Conservation (phyloP, 192 early-diverging fungal species). For the Backusella luteola region DNA sequence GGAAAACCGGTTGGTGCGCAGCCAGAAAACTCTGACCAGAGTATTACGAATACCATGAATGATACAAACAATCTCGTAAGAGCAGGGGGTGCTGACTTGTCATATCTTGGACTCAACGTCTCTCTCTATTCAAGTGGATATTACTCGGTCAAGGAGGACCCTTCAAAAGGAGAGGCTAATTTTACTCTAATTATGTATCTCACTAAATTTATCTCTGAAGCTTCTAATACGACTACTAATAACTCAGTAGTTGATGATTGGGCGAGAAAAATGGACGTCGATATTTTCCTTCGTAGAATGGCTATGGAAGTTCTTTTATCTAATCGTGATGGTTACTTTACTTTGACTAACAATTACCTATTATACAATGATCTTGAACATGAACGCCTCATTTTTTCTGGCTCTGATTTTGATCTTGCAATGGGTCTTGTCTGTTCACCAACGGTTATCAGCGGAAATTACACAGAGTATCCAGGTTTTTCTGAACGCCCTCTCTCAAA, state of each 20-base stretch:
- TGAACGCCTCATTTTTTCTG: background rate
- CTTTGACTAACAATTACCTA: conserved; percentile 17
- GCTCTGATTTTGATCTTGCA: conserved; percentile 17
- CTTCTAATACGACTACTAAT: background rate
- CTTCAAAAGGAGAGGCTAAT: background rate
- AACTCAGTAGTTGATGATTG: background rate
- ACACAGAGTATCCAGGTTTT: conserved; percentile 18
- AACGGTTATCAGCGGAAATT: background rate
- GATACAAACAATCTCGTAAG: background rate
- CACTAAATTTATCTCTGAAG: conserved; percentile 8
- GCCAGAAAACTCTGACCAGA: too few species aligned
- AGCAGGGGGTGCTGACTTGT: background rate
- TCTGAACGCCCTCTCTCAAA: background rate
- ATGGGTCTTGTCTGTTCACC: background rate
- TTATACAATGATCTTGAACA: conserved; percentile 14
- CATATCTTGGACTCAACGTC: background rate
- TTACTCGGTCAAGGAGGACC: conserved; percentile 1
- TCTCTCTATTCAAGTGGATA: background rate
- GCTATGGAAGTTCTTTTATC: conserved; percentile 16
- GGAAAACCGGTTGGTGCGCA: background rate
- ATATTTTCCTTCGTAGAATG: conserved; percentile 20
- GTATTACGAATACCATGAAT: too few species aligned
- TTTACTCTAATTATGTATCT: conserved; percentile 7
- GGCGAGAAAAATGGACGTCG: background rate
- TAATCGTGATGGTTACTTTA: conserved; percentile 17